A percentile compares a stretch with the other conserved stretches of the same genome.
Conservation (phyloP, 2,329 filamentous ascomycete species). For the Cadophora sp. region DNA sequence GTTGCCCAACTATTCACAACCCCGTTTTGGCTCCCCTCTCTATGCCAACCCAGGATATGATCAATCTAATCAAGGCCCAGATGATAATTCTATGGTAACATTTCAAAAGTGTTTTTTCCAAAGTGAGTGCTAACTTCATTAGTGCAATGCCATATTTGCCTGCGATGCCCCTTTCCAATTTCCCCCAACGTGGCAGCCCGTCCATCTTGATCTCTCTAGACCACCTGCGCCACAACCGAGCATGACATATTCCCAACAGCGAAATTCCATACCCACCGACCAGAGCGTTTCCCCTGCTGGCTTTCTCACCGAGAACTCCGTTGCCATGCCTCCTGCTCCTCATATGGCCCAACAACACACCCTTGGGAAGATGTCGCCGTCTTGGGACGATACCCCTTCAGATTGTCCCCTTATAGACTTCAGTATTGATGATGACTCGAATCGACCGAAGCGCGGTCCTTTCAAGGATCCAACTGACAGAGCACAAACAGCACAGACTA, state of each 20-base stretch:
- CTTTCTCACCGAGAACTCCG: neutral
- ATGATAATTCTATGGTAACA: neutral
- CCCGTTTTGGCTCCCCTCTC: too few species aligned
- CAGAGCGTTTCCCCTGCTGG: neutral
- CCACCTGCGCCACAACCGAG: neutral
- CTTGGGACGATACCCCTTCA: neutral
- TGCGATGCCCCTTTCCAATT: slow-evolving; percentile 6
- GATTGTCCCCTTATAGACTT: neutral
- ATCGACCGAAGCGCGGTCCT: neutral
- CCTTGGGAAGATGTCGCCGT: neutral
- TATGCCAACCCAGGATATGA: neutral
- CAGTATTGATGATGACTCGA: slow-evolving; percentile 1
- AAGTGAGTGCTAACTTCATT: neutral
- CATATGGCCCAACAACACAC: neutral
- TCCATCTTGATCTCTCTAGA: neutral
- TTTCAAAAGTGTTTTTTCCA: too few species aligned
- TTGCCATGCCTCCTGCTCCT: neutral
- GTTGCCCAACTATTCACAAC: neutral
- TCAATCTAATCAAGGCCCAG: neutral
- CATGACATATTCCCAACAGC: neutral
- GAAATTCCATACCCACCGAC: neutral
- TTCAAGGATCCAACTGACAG: neutral
- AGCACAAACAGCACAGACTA: slow-evolving; percentile 8
- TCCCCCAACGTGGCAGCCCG: neutral
- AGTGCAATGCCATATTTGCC: slow-evolving; percentile 3